These are phyloP conservation scores for Vigna angularis DNA, from an alignment of 306 rosid species.

Conservation along the genomic window DNA sequence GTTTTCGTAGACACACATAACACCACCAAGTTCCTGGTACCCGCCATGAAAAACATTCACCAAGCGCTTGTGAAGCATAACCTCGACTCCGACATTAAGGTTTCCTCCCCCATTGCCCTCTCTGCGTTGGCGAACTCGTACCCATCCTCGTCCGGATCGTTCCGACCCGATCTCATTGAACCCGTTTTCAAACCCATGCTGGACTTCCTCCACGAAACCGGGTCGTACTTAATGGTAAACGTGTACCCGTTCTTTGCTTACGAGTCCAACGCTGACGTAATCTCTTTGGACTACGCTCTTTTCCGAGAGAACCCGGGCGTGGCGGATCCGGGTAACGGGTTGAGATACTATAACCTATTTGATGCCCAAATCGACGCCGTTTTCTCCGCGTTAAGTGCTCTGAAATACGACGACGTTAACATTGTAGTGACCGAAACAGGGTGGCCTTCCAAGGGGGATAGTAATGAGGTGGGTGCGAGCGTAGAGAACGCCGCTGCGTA, in stretches of 20 bases:
- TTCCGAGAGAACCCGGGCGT: constrained; percentile 83
- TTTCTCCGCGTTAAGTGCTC: constrained; percentile 71
- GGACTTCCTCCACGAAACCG: constrained; percentile 77
- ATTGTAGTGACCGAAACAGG: constrained; percentile 88
- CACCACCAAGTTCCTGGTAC: constrained; percentile 76
- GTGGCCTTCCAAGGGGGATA: constrained; percentile 90
- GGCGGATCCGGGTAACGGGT: constrained; percentile 82
- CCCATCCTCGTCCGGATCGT: constrained; percentile 91
- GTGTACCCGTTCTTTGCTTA: constrained; percentile 95
- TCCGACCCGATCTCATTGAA: constrained; percentile 72
- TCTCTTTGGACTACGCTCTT: constrained; percentile 82
- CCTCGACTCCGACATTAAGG: constrained; percentile 64
- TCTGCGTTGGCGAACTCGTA: constrained; percentile 81
- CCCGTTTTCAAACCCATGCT: constrained; percentile 81
- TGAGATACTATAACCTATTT: constrained; percentile 73
- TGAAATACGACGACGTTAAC: constrained; percentile 72
- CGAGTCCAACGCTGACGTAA: constrained; percentile 88
- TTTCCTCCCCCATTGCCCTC: constrained; percentile 93
- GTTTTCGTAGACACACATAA: constrained; percentile 83
- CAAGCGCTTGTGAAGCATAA: constrained; percentile 66
- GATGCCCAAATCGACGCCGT: constrained; percentile 99
- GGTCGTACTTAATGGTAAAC: constrained; percentile 90
- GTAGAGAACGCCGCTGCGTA: constrained; percentile 82
- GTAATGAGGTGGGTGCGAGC: constrained; percentile 82
- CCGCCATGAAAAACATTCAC: constrained; percentile 91